Base-by-base conservation (phyloP, 257 asterid genomes). In the Primulina tabacum region DNA sequence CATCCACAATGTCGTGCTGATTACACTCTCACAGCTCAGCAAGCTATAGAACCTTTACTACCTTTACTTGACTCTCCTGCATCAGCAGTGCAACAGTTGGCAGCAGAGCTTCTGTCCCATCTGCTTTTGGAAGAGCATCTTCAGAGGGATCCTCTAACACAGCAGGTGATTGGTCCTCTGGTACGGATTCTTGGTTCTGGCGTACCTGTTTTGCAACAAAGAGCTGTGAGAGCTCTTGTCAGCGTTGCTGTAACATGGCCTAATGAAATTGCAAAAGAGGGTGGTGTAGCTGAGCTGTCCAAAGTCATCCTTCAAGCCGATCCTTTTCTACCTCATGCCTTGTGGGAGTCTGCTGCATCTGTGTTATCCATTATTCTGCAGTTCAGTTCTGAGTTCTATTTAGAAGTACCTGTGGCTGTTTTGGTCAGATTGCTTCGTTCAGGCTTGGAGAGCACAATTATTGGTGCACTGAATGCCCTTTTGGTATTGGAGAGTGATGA, bases 401-500 rank as follows among this genome's bases (percentile, higher is more conserved):
- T 94, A 88, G 99, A 94, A 86, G 97, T 94, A 17, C 99, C 99
- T 29, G 97, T 94, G 14, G 97, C 96, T 37, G 99, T 94, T 37
- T 70, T 94, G 85, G 99, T 89, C 50, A 85, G 86, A 79, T 76
- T 94, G 83, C 97, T 94, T 68, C 95, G 92, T 50, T 89, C 99
- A 11, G 96, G 95, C 70, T 77, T 90, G 7, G 97, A 94, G 76
- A 72, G 82, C 78, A 94, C 99, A 7, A 90, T 94, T 20, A 77
- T 82, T 69, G 99, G 99, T 57, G 95, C 99, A 35, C 78, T 94
- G 21, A 94, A 92, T 74, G 99, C 99, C 65, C 99, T 94, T 72
- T 84, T 94, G 18, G 97, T 94, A 63, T 78, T 94, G 85, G 99
- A 94, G 70, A 89, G 86, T 71, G 99, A 94, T 74, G 97, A 94